Evolutionary conservation across 208 protist species (phyloP).

Genomic region (Willaertia magna): DNA sequence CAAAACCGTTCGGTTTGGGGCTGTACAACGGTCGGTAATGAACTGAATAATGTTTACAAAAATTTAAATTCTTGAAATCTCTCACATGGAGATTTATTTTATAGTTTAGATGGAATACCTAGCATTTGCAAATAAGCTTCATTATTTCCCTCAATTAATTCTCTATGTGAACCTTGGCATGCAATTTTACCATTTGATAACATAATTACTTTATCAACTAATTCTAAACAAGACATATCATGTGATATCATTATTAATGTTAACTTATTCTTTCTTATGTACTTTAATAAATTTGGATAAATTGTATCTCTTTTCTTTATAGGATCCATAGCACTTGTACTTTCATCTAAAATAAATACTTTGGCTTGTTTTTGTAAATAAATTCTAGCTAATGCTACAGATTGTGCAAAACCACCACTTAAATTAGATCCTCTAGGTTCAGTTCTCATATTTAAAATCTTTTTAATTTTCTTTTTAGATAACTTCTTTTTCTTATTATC

Average conservation of each 20-base stretch:
- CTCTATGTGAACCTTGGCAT: not conserved
- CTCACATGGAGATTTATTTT: no score
- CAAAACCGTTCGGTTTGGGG: no score
- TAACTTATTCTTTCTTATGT: not conserved
- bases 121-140: not conserved
- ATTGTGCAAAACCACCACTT: slow-evolving; percentile 15
- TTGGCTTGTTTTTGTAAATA: not conserved
- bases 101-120: not conserved
- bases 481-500: not conserved
- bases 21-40: no score
- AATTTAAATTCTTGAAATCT: no score
- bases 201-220: not conserved
- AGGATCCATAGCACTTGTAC: slow-evolving; percentile 9
- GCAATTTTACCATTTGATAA: not conserved
- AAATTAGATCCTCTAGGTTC: not conserved
- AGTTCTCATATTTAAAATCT: not conserved
- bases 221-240: not conserved
- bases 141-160: not conserved
- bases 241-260: slow-evolving; percentile 2
- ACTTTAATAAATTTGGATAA: slow-evolving; percentile 3
- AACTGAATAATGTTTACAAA: no score
- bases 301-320: slow-evolving; percentile 12
- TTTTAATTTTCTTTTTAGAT: not conserved
- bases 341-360: slow-evolving; percentile 8
- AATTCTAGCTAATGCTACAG: slow-evolving; percentile 5